Percentiles rank a stretch among this genome's conserved stretches.
These are phyloP conservation scores for Pythium volutum DNA, from an alignment of 352 stramenopile genomes.

Conservation along the genomic window DNA sequence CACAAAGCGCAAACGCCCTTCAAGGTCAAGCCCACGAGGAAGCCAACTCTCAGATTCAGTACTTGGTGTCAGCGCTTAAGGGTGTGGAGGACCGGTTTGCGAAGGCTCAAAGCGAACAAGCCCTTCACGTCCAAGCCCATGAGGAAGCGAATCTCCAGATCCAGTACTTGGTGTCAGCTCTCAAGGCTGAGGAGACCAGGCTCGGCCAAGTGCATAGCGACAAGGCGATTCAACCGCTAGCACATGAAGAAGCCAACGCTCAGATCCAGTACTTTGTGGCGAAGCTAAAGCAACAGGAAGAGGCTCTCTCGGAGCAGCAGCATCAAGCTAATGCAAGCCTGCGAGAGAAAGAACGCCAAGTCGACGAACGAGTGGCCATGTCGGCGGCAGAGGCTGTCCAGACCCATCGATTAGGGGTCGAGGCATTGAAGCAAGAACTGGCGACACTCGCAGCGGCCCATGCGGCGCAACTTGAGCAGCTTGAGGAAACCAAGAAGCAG, in stretches of 20 bases:
- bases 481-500: neutral
- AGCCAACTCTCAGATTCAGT: constrained; percentile 1
- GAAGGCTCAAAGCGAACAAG: neutral
- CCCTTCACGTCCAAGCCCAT: neutral
- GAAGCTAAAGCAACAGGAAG: constrained; percentile 7
- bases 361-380: neutral
- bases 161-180: neutral
- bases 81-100: neutral
- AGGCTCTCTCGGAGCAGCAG: neutral
- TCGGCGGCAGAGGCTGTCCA: neutral
- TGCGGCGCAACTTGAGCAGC: neutral
- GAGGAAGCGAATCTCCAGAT: neutral
- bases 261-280: constrained; percentile 3
- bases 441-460: neutral
- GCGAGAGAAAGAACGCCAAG: neutral
- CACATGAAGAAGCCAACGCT: neutral
- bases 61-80: constrained; percentile 1
- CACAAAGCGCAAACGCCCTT: neutral
- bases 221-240: neutral
- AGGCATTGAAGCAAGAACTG: constrained; percentile 6
- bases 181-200: neutral
- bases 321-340: neutral
- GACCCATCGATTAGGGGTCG: neutral
- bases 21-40: neutral
- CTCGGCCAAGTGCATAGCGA: neutral